A percentile compares a stretch with the other conserved stretches of the same genome.
These are phyloP conservation scores for Dipteronia dyeriana DNA, from an alignment of 345 rosid genomes.

Conservation along the genomic window DNA sequence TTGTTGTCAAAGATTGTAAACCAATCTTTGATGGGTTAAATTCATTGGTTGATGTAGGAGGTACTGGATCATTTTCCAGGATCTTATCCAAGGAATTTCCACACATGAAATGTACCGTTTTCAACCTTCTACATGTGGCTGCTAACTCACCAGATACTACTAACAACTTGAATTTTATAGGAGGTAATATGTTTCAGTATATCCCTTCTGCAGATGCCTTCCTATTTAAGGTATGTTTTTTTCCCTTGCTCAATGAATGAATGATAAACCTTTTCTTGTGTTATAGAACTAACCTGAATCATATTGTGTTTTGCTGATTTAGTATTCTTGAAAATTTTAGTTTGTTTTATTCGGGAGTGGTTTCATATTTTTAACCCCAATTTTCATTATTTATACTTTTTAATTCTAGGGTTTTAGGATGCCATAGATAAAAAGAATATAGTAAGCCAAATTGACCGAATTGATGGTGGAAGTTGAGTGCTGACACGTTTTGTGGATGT, in stretches of 20 bases:
- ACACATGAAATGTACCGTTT: slow-evolving; percentile 37
- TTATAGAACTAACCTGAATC: no score
- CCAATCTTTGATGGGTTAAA: slow-evolving; percentile 39
- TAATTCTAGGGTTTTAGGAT: no score
- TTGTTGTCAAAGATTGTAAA: slow-evolving; percentile 36
- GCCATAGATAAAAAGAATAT: no score
- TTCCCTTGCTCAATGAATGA: neutral
- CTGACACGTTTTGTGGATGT: no score
- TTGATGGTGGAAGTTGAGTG: no score
- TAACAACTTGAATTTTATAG: slow-evolving; percentile 40
- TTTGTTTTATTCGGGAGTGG: no score
- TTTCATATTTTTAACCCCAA: neutral
- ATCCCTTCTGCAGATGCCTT: slow-evolving; percentile 48
- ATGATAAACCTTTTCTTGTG: no score
- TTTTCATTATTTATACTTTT: no score
- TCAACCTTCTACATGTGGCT: slow-evolving; percentile 49
- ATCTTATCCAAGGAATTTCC: slow-evolving; percentile 37
- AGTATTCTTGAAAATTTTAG: no score
- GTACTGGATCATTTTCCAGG: slow-evolving; percentile 43
- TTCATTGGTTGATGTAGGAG: slow-evolving; percentile 52
- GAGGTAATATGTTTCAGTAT: slow-evolving; percentile 45
- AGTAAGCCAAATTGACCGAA: no score
- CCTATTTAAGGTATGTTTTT: slow-evolving; percentile 39
- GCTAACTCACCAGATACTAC: slow-evolving; percentile 16
- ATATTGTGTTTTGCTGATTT: no score